phyloP scores from a whole-genome alignment of 129 eudicot species.

The Flaveria ramosissima region DNA sequence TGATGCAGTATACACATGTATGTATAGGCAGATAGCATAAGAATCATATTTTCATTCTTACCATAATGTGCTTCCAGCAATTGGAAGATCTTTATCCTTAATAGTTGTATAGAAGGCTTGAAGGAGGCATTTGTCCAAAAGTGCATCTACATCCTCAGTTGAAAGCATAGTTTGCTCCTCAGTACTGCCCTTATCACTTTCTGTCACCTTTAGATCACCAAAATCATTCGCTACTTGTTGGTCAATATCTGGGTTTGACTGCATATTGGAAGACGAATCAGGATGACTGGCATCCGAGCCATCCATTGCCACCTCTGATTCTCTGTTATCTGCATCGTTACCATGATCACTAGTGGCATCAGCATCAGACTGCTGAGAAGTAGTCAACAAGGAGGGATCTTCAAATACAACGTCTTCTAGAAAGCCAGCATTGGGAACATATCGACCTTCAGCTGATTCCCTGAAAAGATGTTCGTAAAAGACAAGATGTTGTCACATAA shows the following conservation, averaged over 20 bases:
- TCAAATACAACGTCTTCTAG: constrained; percentile 65
- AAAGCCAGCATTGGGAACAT: constrained; percentile 87
- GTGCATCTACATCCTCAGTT: constrained; percentile 63
- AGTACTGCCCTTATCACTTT: constrained; percentile 44
- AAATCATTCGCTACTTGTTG: constrained; percentile 50
- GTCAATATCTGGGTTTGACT: constrained; percentile 22
- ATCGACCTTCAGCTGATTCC: constrained; percentile 88
- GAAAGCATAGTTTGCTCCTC: constrained; percentile 62
- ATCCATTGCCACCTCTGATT: constrained; percentile 32
- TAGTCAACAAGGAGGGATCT: constrained; percentile 62
- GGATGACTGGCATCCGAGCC: constrained; percentile 32
- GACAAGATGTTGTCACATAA: not conserved
- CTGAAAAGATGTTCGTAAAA: constrained; percentile 37
- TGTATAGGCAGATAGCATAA: not conserved
- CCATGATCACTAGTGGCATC: constrained; percentile 48
- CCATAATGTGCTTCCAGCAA: constrained; percentile 96
- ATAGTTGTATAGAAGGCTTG: constrained; percentile 89
- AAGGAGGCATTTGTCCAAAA: constrained; percentile 82
- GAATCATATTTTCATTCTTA: constrained; percentile 31
- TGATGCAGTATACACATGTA: not conserved
- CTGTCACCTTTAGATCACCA: constrained; percentile 52
- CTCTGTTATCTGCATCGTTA: constrained; percentile 36
- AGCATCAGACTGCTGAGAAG: constrained; percentile 49
- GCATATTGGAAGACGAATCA: constrained; percentile 34
- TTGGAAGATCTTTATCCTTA: constrained; percentile 95